phyloP scores from a whole-genome alignment of 176 grass and related monocot genomes.

The Eragrostis curvula region DNA sequence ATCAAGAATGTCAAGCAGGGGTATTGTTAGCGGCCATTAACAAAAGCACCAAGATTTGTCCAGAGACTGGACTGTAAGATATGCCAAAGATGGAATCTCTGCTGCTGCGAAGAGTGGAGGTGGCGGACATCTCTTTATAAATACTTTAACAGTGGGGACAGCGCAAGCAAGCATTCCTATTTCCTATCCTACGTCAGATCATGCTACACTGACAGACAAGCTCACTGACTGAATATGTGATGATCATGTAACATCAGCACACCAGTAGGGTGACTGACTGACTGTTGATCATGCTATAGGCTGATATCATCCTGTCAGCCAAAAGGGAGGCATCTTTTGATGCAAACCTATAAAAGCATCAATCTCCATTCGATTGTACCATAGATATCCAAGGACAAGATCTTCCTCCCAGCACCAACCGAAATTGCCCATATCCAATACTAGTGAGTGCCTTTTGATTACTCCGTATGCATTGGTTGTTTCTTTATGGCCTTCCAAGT shows the following conservation, averaged over 20 bases:
- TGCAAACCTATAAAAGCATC: slow-evolving; percentile 7
- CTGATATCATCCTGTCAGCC: background rate
- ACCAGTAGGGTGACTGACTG: too few relatives aligned
- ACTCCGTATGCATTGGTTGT: too few relatives aligned
- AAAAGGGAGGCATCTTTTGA: slow-evolving; percentile 33
- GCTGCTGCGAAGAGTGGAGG: background rate
- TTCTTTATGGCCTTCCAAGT: too few relatives aligned
- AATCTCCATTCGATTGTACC: background rate
- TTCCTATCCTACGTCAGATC: too few relatives aligned
- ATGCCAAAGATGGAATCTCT: slow-evolving; percentile 18
- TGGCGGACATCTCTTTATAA: background rate
- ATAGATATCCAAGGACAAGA: background rate
- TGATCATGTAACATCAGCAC: background rate
- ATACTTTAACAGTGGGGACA: background rate
- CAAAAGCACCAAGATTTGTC: background rate
- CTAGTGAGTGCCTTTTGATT: background rate
- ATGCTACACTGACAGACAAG: too few relatives aligned
- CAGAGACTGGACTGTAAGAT: background rate
- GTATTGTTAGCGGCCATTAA: background rate
- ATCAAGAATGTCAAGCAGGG: background rate
- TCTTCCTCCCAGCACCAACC: background rate
- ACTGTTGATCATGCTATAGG: background rate
- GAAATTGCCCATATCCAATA: too few relatives aligned
- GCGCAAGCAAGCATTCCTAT: background rate
- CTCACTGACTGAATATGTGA: background rate